These are phyloP conservation scores for Debaryomyces robertsiae DNA, from an alignment of 1,139 yeast species.

Conservation along the genomic window DNA sequence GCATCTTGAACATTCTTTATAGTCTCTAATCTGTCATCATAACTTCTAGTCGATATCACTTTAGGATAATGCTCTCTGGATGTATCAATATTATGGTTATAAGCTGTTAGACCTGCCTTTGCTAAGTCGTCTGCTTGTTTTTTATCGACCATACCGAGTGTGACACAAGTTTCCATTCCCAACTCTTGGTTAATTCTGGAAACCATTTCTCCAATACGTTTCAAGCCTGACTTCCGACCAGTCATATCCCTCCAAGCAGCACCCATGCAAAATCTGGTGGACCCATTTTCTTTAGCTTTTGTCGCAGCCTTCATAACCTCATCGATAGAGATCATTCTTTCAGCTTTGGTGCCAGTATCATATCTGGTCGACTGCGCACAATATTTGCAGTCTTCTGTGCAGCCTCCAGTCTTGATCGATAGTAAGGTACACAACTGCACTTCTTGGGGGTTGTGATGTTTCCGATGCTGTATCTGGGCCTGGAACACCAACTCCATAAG, in stretches of 20 bases:
- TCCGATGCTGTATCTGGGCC: conserved; percentile 68
- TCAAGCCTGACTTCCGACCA: conserved; percentile 71
- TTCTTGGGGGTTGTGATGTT: conserved; percentile 66
- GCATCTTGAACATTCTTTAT: conserved; percentile 64
- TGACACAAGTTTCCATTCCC: conserved; percentile 78
- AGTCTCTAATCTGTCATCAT: conserved; percentile 70
- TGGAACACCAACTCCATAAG: conserved; percentile 61
- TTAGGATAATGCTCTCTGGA: conserved; percentile 76
- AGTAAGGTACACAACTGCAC: conserved; percentile 76
- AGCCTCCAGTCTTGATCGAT: conserved; percentile 79
- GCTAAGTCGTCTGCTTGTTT: conserved; percentile 61
- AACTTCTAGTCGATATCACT: conserved; percentile 68
- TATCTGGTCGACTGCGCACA: conserved; percentile 76
- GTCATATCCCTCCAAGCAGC: conserved; percentile 89
- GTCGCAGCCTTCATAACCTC: conserved; percentile 64
- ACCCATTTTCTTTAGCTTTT: conserved; percentile 68
- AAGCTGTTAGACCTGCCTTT: conserved; percentile 77
- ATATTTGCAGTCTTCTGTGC: conserved; percentile 80
- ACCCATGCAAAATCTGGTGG: conserved; percentile 83
- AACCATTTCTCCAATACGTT: conserved; percentile 67
- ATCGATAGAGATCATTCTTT: conserved; percentile 61
- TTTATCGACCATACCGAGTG: conserved; percentile 72
- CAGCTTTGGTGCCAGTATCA: conserved; percentile 71
- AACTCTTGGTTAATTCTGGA: conserved; percentile 58
- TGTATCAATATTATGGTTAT: conserved; percentile 80